These are phyloP conservation scores for Bryoerythrophyllum caledonicum DNA, from an alignment of 225 moss, liverwort and hornwort genomes.

Conservation along the genomic window DNA sequence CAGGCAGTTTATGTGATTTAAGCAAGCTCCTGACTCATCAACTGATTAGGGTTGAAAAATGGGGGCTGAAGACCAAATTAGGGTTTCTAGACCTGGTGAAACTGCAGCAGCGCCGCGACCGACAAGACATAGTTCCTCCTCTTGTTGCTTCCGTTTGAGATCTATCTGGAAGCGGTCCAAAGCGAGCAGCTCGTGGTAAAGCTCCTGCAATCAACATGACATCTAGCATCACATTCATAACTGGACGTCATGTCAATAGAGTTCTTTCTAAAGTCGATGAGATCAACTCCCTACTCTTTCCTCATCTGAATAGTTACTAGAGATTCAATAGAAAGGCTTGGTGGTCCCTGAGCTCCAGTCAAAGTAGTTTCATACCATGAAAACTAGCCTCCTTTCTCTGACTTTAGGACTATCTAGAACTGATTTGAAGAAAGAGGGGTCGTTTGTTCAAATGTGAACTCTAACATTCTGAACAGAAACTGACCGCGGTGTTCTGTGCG, in stretches of 20 bases:
- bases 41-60: not conserved
- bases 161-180: constrained; percentile 50
- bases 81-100: not conserved
- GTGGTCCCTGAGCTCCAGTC: no score
- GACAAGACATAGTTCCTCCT: constrained; percentile 42
- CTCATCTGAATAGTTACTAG: no score
- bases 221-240: no score
- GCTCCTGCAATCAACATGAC: constrained; percentile 35
- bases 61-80: not conserved
- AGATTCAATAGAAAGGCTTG: no score
- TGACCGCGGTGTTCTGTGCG: constrained; percentile 15
- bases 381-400: no score
- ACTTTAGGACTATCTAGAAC: no score
- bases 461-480: not conserved
- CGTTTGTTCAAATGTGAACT: not conserved
- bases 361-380: no score
- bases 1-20: not conserved
- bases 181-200: constrained; percentile 55
- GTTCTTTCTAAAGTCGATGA: no score
- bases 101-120: constrained; percentile 33
- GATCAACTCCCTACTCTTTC: no score
- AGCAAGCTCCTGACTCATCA: not conserved
- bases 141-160: constrained; percentile 50
- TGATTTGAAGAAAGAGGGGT: no score
- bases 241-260: no score